These are phyloP conservation scores for Erythrobasidium hasegawianum DNA, from an alignment of 1,284 basidiomycete genomes.

Conservation along the genomic window DNA sequence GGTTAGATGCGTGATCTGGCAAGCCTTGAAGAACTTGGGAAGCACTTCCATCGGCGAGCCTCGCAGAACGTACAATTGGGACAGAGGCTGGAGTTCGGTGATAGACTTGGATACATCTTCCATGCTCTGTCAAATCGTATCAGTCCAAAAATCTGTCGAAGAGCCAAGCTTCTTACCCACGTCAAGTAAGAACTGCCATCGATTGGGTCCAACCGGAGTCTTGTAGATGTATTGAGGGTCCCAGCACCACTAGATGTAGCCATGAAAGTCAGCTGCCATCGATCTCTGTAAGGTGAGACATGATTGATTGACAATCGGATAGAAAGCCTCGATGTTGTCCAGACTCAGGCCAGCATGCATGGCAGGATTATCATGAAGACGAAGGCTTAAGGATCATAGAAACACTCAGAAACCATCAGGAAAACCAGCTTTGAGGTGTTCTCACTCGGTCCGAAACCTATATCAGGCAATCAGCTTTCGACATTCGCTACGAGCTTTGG, in stretches of 20 bases:
- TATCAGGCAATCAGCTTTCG: neutral
- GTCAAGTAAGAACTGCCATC: constrained; percentile 55
- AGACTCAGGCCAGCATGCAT: constrained; percentile 52
- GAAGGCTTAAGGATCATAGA: constrained; percentile 56
- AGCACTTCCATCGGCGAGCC: constrained; percentile 53
- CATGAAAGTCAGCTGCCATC: too few relatives aligned
- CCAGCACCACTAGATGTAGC: constrained; percentile 45
- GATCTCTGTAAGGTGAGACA: neutral
- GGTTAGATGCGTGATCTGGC: constrained; percentile 51
- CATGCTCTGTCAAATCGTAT: too few relatives aligned
- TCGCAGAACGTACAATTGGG: constrained; percentile 54
- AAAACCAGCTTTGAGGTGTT: neutral
- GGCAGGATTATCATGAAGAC: constrained; percentile 56
- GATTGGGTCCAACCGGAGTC: constrained; percentile 52
- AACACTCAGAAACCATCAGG: neutral
- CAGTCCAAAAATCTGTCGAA: too few relatives aligned
- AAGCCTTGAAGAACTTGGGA: constrained; percentile 52
- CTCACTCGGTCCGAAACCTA: constrained; percentile 19
- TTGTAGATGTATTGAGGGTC: constrained; percentile 45
- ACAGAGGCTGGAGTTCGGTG: constrained; percentile 49
- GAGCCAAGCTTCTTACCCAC: constrained; percentile 1
- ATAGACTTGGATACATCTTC: constrained; percentile 50
- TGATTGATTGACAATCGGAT: constrained; percentile 44
- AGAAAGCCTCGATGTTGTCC: constrained; percentile 50
- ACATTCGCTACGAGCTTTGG: too few relatives aligned